A percentile compares a stretch with the other conserved stretches of the same genome.
Conservation (phyloP, 345 rosid species). For the Psidium guajava region DNA sequence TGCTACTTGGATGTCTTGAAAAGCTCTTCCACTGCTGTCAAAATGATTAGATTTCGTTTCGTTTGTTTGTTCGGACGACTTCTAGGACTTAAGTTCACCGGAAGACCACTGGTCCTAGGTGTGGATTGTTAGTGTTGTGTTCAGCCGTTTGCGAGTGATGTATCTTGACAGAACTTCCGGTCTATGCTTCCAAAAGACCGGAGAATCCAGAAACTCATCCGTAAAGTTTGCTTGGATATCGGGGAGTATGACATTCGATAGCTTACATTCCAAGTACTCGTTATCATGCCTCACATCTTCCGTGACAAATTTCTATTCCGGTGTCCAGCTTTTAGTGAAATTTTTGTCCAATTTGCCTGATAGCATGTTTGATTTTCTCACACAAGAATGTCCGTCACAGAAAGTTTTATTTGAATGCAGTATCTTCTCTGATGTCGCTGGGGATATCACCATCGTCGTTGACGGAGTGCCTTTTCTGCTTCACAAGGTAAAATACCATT, state of each 20-base stretch:
- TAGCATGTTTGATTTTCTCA: not conserved
- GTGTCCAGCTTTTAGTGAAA: too few relatives aligned
- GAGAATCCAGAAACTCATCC: too few relatives aligned
- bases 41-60: not conserved
- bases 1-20: not conserved
- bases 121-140: not conserved
- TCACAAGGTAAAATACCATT: constrained; percentile 48
- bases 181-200: too few relatives aligned
- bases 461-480: constrained; percentile 77
- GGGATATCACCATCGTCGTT: constrained; percentile 67
- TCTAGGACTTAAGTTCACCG: not conserved
- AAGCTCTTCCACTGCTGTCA: not conserved
- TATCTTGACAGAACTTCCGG: not conserved
- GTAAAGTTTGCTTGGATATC: too few relatives aligned
- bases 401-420: constrained; percentile 19
- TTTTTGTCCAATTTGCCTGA: too few relatives aligned
- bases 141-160: not conserved
- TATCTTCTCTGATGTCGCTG: constrained; percentile 82
- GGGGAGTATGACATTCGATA: too few relatives aligned
- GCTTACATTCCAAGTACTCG: too few relatives aligned
- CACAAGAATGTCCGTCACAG: not conserved
- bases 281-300: too few relatives aligned
- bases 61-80: not conserved
- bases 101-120: not conserved
- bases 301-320: too few relatives aligned